Evolutionary conservation across 1,139 yeast species (phyloP).

Genomic region (Hyphopichia wangnamkhiaoensis): DNA sequence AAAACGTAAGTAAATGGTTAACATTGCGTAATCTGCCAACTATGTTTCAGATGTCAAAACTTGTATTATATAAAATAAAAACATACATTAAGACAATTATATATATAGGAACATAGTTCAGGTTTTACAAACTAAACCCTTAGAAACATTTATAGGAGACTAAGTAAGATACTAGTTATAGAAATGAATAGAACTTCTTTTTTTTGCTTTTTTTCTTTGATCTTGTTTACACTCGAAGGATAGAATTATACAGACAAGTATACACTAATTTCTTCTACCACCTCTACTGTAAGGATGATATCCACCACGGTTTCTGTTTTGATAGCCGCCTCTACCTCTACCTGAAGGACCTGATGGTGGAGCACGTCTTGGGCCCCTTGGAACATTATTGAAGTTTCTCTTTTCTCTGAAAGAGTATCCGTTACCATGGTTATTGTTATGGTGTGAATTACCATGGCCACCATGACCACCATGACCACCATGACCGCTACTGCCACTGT

Average conservation of each 20-base stretch:
- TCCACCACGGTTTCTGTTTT: slow-evolving; percentile 26
- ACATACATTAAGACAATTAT: too few species aligned
- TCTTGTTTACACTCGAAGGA: too few species aligned
- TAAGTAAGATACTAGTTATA: too few species aligned
- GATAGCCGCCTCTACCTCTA: slow-evolving; percentile 27
- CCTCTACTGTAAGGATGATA: slow-evolving; percentile 36
- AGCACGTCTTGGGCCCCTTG: slow-evolving; percentile 46
- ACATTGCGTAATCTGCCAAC: too few species aligned
- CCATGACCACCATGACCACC: too few species aligned
- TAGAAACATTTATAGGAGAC: too few species aligned
- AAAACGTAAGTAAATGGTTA: slow-evolving; percentile 21
- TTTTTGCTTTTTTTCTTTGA: background rate
- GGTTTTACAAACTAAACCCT: too few species aligned
- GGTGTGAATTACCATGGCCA: slow-evolving; percentile 6
- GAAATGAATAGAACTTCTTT: background rate
- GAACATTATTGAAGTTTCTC: slow-evolving; percentile 33
- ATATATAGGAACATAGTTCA: too few species aligned
- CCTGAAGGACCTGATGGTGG: slow-evolving; percentile 43
- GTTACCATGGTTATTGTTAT: slow-evolving; percentile 11
- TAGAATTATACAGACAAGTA: background rate
- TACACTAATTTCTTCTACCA: slow-evolving; percentile 19
- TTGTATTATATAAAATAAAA: too few species aligned
- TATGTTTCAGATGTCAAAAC: too few species aligned
- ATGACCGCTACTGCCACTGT: slow-evolving; percentile 6
- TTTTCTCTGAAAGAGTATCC: slow-evolving; percentile 23